Base-by-base conservation (phyloP, 202 grass and related monocot species). In the Schoenoplectus triqueter region DNA sequence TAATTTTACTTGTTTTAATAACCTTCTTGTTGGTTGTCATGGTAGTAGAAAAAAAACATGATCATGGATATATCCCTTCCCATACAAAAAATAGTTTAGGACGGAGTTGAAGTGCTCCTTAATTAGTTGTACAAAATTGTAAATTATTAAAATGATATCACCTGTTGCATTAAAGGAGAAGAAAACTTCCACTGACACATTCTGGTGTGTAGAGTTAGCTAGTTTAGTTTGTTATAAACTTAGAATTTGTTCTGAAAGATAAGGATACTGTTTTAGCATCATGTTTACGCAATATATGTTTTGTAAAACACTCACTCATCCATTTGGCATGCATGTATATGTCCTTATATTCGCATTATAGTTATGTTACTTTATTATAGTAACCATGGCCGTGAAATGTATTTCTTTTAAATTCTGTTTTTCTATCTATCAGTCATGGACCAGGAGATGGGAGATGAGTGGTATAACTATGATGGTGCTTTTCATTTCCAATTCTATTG, bases 211-310 rank as follows among this genome's bases (percentile, higher is more conserved):
- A 8, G 69, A 46, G 7, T 71, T 50, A 54, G 19, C 71, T 75
- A 54, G 17, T 22, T 75, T 9, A 1, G 18, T 55, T 21, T 5
- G 11, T 55, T 14, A 39, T 76, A 11, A 22, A 76, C 40, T 7
- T 55, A 56, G 20, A 76, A 76, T 76, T 76, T 56, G 51, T 70
- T 70, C 41, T 48, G 40, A 15, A 31, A 20, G 20, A 56, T 39
- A 76, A 49, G 19, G 56, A 55, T 2, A 55, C 73, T 15, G 21
- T 76, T 56, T 10, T 54, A 76, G 73, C 73, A 76, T 76, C 20
- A 56, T 76, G 49, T 52, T 74, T 75, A 19, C 72, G 11, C 5
- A 40, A 51, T 75, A 55, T 15, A 76, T 55, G 18, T 76, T 76
- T 76, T 76, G 10, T 55, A 40, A 55, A 76, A 40, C 50, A 39